A percentile compares a stretch with the other conserved stretches of the same genome.
These are phyloP conservation scores for Linderniella brevidens DNA, from an alignment of 257 asterid genomes.

Conservation along the genomic window DNA sequence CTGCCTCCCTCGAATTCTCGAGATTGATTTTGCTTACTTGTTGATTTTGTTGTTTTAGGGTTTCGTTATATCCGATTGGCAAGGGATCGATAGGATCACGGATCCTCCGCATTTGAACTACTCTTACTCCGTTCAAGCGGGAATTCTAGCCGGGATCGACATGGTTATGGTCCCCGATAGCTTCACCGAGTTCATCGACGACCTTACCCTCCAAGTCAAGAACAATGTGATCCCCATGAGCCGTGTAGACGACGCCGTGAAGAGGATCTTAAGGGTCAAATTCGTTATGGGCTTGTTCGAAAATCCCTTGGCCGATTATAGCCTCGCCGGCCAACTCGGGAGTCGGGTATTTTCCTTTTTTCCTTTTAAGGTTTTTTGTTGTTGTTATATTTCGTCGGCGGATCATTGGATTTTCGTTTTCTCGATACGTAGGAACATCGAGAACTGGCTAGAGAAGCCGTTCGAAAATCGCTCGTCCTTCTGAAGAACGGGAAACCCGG, in stretches of 20 bases:
- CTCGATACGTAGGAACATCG: slow-evolving; percentile 50
- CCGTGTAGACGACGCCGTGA: slow-evolving; percentile 49
- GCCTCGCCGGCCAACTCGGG: slow-evolving; percentile 33
- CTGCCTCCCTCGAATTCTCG: too few species aligned
- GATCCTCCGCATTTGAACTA: slow-evolving; percentile 61
- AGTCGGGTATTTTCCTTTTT: slow-evolving; percentile 18
- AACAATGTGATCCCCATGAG: slow-evolving; percentile 31
- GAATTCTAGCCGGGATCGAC: slow-evolving; percentile 69
- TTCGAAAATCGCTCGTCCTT: slow-evolving; percentile 69
- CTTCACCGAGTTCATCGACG: slow-evolving; percentile 24
- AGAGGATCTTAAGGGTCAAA: slow-evolving; percentile 41
- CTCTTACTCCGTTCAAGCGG: slow-evolving; percentile 70
- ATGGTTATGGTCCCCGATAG: slow-evolving; percentile 69
- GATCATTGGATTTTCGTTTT: background rate
- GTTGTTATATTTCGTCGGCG: too few species aligned
- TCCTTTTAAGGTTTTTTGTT: background rate
- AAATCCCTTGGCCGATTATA: slow-evolving; percentile 41
- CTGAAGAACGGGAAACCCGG: slow-evolving; percentile 46
- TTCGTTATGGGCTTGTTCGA: slow-evolving; percentile 37
- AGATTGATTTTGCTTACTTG: too few species aligned
- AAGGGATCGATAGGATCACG: slow-evolving; percentile 68
- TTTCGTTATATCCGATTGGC: slow-evolving; percentile 78
- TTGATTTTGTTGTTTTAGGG: slow-evolving; percentile 45
- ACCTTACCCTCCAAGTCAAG: slow-evolving; percentile 27
- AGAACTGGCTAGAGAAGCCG: slow-evolving; percentile 89